phyloP scores from a whole-genome alignment of 2,329 filamentous ascomycete genomes.

The Teratosphaeria zuluensis region DNA sequence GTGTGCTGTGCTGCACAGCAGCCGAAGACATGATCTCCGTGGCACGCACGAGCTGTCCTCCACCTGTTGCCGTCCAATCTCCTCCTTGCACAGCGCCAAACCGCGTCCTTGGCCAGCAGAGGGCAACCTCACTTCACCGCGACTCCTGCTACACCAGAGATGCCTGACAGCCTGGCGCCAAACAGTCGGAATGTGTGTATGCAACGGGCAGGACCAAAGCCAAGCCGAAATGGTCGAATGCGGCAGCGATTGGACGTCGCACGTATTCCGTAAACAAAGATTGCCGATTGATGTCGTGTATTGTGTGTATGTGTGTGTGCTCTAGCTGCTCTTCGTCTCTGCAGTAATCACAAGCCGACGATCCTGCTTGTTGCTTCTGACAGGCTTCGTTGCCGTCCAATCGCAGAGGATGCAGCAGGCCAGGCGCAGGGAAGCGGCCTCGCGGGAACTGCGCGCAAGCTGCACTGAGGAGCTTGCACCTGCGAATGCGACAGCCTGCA shows the following conservation, averaged over 20 bases:
- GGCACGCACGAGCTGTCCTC: neutral
- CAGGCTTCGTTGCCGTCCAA: neutral
- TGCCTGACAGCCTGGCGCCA: neutral
- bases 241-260: neutral
- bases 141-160: neutral
- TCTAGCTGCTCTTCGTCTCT: neutral
- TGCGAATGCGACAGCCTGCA: neutral
- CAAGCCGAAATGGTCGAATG: neutral
- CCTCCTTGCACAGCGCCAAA: neutral
- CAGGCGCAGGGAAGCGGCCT: neutral
- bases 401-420: neutral
- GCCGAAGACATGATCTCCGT: constrained; percentile 22
- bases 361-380: neutral
- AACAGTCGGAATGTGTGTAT: neutral
- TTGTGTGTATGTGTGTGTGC: neutral
- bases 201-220: neutral
- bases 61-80: neutral
- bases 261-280: neutral
- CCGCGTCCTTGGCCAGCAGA: neutral
- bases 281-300: neutral
- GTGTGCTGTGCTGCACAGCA: constrained; percentile 20
- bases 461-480: neutral
- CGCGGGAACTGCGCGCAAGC: neutral
- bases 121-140: neutral
- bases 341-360: neutral